phyloP scores from a whole-genome alignment of 2,329 filamentous ascomycete species.

The Gnomoniopsis smithogilvyi region DNA sequence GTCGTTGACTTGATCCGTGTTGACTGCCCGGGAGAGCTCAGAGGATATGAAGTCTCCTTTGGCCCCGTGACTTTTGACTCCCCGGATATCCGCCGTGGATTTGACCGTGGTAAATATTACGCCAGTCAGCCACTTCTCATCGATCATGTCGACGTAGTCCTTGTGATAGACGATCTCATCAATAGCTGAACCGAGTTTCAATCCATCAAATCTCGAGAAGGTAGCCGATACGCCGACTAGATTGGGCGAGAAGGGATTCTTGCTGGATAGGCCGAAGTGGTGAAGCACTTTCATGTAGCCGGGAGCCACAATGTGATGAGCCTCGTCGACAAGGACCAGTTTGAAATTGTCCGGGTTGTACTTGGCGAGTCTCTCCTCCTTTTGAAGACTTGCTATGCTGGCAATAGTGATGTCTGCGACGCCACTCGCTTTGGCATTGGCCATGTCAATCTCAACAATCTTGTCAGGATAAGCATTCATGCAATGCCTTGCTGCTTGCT shows the following conservation, averaged over 20 bases:
- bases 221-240: slow-evolving; percentile 85
- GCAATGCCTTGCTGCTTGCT: slow-evolving; percentile 89
- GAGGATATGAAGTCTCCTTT: slow-evolving; percentile 77
- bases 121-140: slow-evolving; percentile 86
- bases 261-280: slow-evolving; percentile 67
- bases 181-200: slow-evolving; percentile 78
- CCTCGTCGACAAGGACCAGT: slow-evolving; percentile 90
- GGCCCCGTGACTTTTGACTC: slow-evolving; percentile 56
- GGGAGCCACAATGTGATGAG: slow-evolving; percentile 89
- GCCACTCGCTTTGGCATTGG: slow-evolving; percentile 70
- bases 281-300: slow-evolving; percentile 72
- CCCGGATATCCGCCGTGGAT: slow-evolving; percentile 74
- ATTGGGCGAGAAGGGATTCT: slow-evolving; percentile 52
- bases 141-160: slow-evolving; percentile 65
- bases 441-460: slow-evolving; percentile 90
- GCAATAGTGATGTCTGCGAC: slow-evolving; percentile 89
- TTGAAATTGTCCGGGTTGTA: slow-evolving; percentile 82
- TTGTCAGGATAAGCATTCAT: slow-evolving; percentile 74
- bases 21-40: slow-evolving; percentile 79
- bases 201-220: slow-evolving; percentile 74
- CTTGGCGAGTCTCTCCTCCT: slow-evolving; percentile 72
- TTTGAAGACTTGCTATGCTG: slow-evolving; percentile 81
- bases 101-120: slow-evolving; percentile 93
- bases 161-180: slow-evolving; percentile 97
- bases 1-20: slow-evolving; percentile 76